Evolutionary conservation across 129 eudicot genomes (phyloP), one percentile per base, ranked within the genome.

Genomic region (Mikania micrantha): DNA sequence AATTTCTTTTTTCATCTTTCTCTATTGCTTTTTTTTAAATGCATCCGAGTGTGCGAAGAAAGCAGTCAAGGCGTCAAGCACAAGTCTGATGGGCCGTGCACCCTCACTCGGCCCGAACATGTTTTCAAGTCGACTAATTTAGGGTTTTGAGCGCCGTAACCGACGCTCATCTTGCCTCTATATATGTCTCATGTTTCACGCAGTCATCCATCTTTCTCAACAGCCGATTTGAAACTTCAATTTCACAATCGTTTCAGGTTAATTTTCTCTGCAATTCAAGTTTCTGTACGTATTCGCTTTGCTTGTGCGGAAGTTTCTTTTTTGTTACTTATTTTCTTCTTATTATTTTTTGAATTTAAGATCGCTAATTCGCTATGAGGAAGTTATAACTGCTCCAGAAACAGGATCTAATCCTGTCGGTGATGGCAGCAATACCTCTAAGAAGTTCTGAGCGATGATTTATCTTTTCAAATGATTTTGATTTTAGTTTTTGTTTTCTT

Each of bases 341-440:
- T 3, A 0, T 20, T 20, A 1, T 21, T n/a, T 2, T 15, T 9
- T 0, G 21, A 5, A 4, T 6, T 10, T 52, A 10, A 49, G 69
- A 59, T 47, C 52, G 7, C 9, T 31, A 29, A 5, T 19, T 66
- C 40, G 74, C 69, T 17, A 67, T 75, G 79, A 75, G 64, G 79
- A 75, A 58, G 12, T n/a, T 11, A 13, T 35, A 45, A 12, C 0
- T 49, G 80, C 88, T 81, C 85, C 81, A 47, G 81, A 81, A 64
- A 54, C 80, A 78, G 19, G 49, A 73, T 41, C 2, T n/a, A 47
- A 67, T 65, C 70, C 7, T 77, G 71, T 75, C 76, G 50, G 0
- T 86, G 92, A 80, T 48, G 92, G 92, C 48, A 50, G 72, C 88
- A 77, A 79, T 42, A 71, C 92, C 92, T 86, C 92, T 86, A 86